A percentile compares a stretch with the other conserved stretches of the same genome.
These are phyloP conservation scores for Hypoxylon sp. DNA, from an alignment of 2,329 filamentous ascomycete genomes.

Conservation along the genomic window DNA sequence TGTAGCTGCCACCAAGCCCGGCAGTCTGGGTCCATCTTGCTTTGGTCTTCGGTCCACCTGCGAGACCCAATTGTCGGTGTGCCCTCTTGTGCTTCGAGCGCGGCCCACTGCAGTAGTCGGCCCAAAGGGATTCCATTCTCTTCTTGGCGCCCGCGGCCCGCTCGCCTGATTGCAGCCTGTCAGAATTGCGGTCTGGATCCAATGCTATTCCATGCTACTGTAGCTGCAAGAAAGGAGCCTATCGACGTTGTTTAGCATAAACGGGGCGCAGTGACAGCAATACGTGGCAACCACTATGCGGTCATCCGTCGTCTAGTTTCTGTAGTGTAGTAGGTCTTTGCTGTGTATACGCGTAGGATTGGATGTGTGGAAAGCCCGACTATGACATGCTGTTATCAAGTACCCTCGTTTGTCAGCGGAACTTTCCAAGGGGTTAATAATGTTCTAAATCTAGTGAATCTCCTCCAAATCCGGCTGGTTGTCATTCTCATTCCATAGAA, in stretches of 20 bases:
- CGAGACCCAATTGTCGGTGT: conserved; percentile 41
- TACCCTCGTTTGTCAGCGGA: conserved; percentile 9
- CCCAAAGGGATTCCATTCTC: conserved; percentile 31
- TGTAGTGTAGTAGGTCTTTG: conserved; percentile 17
- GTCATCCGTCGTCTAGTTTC: conserved; percentile 35
- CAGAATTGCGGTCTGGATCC: conserved; percentile 41
- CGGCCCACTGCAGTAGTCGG: conserved; percentile 34
- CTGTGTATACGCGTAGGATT: conserved; percentile 10
- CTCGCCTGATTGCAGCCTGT: conserved; percentile 37
- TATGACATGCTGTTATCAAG: not conserved
- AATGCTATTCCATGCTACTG: conserved; percentile 18
- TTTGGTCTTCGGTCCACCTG: conserved; percentile 14
- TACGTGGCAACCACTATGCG: conserved; percentile 41
- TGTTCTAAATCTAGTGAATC: not conserved
- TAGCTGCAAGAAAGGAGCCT: conserved; percentile 24
- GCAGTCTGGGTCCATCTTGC: conserved; percentile 39
- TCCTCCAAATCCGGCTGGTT: not conserved
- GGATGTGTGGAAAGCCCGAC: conserved; percentile 15
- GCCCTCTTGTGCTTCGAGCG: conserved; percentile 29
- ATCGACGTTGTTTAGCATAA: conserved; percentile 19
- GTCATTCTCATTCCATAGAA: not conserved
- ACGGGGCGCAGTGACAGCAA: conserved; percentile 17
- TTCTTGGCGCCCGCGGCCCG: conserved; percentile 38
- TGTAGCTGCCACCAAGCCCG: conserved; percentile 35
- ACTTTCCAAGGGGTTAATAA: conserved; percentile 8